These are phyloP conservation scores for Dictyostelium capitatum DNA, from an alignment of 78 protist genomes.

Conservation along the genomic window DNA sequence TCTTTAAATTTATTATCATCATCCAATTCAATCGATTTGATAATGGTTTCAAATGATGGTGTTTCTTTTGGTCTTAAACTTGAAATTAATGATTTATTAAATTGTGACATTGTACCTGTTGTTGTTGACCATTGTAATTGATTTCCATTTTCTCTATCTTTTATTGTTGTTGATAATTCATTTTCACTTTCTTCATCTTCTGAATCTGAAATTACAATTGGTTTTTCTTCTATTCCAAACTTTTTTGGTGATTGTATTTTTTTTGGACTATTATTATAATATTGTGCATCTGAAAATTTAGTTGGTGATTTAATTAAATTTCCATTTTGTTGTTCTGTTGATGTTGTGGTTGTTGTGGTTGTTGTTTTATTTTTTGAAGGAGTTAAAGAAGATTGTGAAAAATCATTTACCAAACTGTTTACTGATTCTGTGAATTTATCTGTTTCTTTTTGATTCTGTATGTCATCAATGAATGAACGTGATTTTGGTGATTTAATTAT, in stretches of 20 bases:
- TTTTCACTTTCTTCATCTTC: too few relatives aligned
- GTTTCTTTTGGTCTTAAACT: conserved; percentile 7
- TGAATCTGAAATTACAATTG: too few relatives aligned
- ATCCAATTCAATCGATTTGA: not conserved
- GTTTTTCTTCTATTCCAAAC: too few relatives aligned
- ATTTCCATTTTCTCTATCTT: too few relatives aligned
- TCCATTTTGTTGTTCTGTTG: not conserved
- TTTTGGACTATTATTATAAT: not conserved
- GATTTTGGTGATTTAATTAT: not conserved
- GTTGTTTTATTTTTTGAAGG: not conserved
- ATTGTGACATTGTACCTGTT: not conserved
- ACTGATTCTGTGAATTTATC: not conserved
- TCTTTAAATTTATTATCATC: not conserved
- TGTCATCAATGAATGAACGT: not conserved
- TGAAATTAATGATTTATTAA: not conserved
- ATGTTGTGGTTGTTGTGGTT: not conserved
- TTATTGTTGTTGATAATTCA: too few relatives aligned
- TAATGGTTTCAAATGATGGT: not conserved
- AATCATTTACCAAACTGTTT: not conserved
- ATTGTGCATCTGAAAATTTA: not conserved
- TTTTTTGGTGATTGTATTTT: too few relatives aligned
- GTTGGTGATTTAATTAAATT: not conserved
- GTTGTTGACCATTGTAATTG: not conserved
- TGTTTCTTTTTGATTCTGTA: not conserved
- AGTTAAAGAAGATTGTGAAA: not conserved